Evolutionary conservation across 768 basidiomycete genomes (phyloP).

Genomic region (Naganishia friedmannii): DNA sequence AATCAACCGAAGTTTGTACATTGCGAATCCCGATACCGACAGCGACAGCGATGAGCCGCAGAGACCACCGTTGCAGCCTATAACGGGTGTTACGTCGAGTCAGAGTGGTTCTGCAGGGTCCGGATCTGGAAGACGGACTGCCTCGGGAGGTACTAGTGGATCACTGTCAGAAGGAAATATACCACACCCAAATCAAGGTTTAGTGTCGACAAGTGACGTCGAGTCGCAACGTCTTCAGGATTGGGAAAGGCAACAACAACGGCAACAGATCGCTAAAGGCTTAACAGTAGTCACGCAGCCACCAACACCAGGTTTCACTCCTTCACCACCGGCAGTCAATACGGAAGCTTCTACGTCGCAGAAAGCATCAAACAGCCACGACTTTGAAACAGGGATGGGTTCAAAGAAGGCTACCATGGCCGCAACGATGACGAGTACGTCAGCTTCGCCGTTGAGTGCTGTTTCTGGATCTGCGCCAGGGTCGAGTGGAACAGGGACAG

Average conservation of each 20-base stretch:
- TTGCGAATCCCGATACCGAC: slow-evolving; percentile 13
- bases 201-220: background rate
- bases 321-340: background rate
- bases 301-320: background rate
- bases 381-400: background rate
- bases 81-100: background rate
- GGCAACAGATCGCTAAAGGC: slow-evolving; percentile 17
- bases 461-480: slow-evolving; percentile 12
- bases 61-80: background rate
- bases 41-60: slow-evolving; percentile 16
- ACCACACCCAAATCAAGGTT: background rate
- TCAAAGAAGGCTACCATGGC: background rate
- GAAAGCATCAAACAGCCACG: background rate
- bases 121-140: background rate
- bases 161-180: background rate
- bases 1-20: slow-evolving; percentile 7
- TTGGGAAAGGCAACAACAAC: slow-evolving; percentile 20
- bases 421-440: slow-evolving; percentile 3
- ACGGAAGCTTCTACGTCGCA: background rate
- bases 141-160: background rate
- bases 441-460: background rate
- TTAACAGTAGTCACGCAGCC: slow-evolving; percentile 18
- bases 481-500: background rate
- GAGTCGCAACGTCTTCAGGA: background rate
- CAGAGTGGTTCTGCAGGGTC: background rate